phyloP scores from a whole-genome alignment of 2,329 filamentous ascomycete genomes.

The Fusarium brevicatenulatum region DNA sequence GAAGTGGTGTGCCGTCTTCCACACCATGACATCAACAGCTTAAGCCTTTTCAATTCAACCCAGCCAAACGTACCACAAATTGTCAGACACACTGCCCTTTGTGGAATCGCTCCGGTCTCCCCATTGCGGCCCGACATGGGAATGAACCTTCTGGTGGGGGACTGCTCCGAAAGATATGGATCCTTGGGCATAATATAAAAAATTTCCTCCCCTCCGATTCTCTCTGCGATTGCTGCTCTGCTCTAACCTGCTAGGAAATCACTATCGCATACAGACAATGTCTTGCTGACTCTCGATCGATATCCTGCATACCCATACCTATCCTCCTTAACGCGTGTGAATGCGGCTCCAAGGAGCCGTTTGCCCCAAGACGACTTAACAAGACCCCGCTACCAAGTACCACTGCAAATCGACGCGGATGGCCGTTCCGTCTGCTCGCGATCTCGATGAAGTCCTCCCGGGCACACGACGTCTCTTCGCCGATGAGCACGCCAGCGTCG shows the following conservation, averaged over 20 bases:
- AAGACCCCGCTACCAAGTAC: neutral
- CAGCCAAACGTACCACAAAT: conserved; percentile 27
- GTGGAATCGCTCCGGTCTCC: conserved; percentile 25
- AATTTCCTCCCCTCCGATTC: neutral
- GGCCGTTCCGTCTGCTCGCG: conserved; percentile 32
- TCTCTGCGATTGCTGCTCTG: neutral
- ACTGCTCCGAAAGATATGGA: conserved; percentile 14
- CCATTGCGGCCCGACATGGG: conserved; percentile 38
- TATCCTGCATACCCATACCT: conserved; percentile 29
- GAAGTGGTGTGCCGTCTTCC: conserved; percentile 28
- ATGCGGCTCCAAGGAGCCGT: conserved; percentile 40
- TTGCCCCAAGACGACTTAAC: conserved; percentile 17
- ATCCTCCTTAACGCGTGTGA: conserved; percentile 34
- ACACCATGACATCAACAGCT: conserved; percentile 36
- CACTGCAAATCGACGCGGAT: conserved; percentile 27
- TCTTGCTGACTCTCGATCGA: conserved; percentile 35
- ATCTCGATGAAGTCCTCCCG: conserved; percentile 42
- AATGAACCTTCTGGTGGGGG: conserved; percentile 15
- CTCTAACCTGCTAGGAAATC: neutral
- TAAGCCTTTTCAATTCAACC: conserved; percentile 4
- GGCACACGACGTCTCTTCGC: conserved; percentile 46
- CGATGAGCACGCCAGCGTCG: conserved; percentile 41
- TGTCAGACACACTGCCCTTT: conserved; percentile 21
- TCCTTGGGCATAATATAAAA: conserved; percentile 24
- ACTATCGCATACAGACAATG: conserved; percentile 18